Base-by-base conservation (phyloP, 371 early-diverging fungal genomes). In the Apophysomyces trapeziformis region DNA sequence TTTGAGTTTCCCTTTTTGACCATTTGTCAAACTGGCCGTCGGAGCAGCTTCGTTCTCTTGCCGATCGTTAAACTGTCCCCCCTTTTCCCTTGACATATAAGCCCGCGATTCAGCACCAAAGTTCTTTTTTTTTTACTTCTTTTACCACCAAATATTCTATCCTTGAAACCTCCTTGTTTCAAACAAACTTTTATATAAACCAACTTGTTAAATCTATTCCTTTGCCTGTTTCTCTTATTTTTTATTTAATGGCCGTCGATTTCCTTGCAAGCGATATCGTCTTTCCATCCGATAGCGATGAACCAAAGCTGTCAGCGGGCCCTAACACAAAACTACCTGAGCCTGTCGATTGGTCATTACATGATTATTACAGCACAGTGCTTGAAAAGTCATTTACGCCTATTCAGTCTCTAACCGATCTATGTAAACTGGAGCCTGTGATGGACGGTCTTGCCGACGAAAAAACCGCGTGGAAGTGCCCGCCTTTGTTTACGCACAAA, bases 221-320 rank as follows among this genome's bases (percentile, higher is more conserved):
- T 38, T 44, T 65, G 26, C 54, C 38, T 68, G 37, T 58, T 39
- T 44, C 50, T 57, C 44, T 68, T 54, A 38, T 36, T 59, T 57
- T 38, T 26, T 68, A 9, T 41, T 18, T 60, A 38, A 60, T 68
- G 64, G 50, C 65, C n/a, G 44, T 61, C 12, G 67, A 71, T 37
- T 71, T 71, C 32, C 58, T 71, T 13, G 63, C 77, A 13, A 79
- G 79, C 58, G 80, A 79, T 32, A 74, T 80, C 59, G 67, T 73
- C 18, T 80, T 80, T 63, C 81, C 81, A 38, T 71, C 70, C 12
- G 81, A 80, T 47, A 69, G 70, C 35, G 73, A 76, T 32, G 65
- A 72, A 57, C 66, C 81, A 12, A 80, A 80, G 46, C 61, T 80
- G 14, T 74, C 78, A 44, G 70, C 76, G 43, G 64, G 72, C 21